Percentiles rank a stretch among this genome's conserved stretches.
Evolutionary conservation across 176 grass and related monocot genomes (phyloP).

Genomic region (Carex scoparia): DNA sequence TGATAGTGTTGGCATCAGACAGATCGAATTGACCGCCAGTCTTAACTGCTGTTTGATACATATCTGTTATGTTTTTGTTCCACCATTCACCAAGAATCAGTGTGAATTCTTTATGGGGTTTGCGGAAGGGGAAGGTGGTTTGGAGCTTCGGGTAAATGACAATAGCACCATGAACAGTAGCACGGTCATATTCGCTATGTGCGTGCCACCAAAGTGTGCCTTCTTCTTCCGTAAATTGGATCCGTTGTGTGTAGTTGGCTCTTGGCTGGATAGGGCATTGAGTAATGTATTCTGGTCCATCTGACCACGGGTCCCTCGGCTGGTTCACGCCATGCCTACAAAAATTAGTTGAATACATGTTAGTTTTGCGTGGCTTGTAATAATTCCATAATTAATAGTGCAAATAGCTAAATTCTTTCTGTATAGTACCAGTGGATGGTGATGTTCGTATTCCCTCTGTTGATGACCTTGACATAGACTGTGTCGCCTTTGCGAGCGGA

Average conservation of each 20-base stretch:
- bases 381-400: too few relatives aligned
- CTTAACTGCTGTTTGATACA: too few relatives aligned
- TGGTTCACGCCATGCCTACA: slow-evolving; percentile 60
- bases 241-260: slow-evolving; percentile 50
- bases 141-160: slow-evolving; percentile 38
- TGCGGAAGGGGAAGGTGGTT: slow-evolving; percentile 50
- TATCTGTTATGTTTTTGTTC: slow-evolving; percentile 27
- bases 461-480: slow-evolving; percentile 36
- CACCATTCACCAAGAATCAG: slow-evolving; percentile 63
- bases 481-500: too few relatives aligned
- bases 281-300: slow-evolving; percentile 50
- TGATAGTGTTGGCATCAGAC: slow-evolving; percentile 54
- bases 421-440: slow-evolving; percentile 39
- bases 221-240: slow-evolving; percentile 53
- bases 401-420: too few relatives aligned
- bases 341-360: background rate
- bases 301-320: slow-evolving; percentile 46
- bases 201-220: slow-evolving; percentile 91
- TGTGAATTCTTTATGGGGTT: slow-evolving; percentile 49
- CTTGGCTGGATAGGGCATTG: slow-evolving; percentile 50
- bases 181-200: slow-evolving; percentile 44
- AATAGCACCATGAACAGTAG: slow-evolving; percentile 61
- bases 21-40: slow-evolving; percentile 27
- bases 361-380: background rate
- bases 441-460: slow-evolving; percentile 44